A percentile compares a stretch with the other conserved stretches of the same genome.
phyloP scores from a whole-genome alignment of 768 basidiomycete genomes.

The Lactifluus piperatus region DNA sequence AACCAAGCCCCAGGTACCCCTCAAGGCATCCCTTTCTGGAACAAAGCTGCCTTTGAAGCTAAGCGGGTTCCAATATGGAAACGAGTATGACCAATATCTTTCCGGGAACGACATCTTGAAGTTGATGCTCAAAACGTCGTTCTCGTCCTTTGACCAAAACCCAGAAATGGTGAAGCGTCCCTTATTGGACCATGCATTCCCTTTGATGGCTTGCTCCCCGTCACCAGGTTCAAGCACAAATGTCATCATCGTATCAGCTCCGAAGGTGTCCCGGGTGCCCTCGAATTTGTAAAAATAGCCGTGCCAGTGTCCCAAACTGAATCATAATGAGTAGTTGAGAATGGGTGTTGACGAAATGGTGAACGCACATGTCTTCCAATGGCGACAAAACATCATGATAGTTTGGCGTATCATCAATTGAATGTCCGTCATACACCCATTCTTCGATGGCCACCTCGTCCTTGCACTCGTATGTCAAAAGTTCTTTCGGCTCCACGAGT shows the following conservation, averaged over 20 bases:
- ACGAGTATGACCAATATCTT: too few relatives aligned
- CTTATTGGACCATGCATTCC: slow-evolving; percentile 4
- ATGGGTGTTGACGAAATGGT: too few relatives aligned
- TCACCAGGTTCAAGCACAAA: slow-evolving; percentile 6
- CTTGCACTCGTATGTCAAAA: background rate
- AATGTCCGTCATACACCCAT: slow-evolving; percentile 12
- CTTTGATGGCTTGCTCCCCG: slow-evolving; percentile 6
- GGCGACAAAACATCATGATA: background rate
- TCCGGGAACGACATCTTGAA: slow-evolving; percentile 16
- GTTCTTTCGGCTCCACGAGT: background rate
- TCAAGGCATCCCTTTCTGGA: slow-evolving; percentile 1
- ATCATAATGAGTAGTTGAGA: background rate
- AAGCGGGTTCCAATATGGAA: background rate
- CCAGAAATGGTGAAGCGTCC: slow-evolving; percentile 18
- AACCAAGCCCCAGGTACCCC: background rate
- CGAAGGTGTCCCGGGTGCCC: background rate
- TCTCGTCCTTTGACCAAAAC: slow-evolving; percentile 11
- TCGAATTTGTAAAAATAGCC: slow-evolving; percentile 5
- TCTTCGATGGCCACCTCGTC: slow-evolving; percentile 1
- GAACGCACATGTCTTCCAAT: slow-evolving; percentile 7
- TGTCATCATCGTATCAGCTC: slow-evolving; percentile 9
- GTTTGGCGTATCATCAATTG: background rate
- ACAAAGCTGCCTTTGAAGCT: slow-evolving; percentile 6
- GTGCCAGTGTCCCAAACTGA: slow-evolving; percentile 14
- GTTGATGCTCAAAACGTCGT: slow-evolving; percentile 10